A percentile compares a stretch with the other conserved stretches of the same genome.
phyloP scores from a whole-genome alignment of 345 rosid genomes.

The Gossypium longicalyx region DNA sequence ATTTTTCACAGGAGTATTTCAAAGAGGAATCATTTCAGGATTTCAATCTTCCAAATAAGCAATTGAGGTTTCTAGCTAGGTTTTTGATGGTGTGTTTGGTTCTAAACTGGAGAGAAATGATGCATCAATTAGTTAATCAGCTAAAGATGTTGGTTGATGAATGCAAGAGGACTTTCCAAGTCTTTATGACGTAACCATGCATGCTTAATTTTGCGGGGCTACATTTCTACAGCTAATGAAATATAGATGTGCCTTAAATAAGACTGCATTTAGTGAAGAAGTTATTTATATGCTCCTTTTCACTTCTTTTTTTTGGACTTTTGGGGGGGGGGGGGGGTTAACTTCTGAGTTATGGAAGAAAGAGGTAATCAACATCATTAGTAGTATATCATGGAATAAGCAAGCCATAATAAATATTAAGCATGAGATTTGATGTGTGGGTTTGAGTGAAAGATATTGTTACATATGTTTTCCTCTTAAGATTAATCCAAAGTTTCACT shows the following conservation, averaged over 20 bases:
- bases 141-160: slow-evolving; percentile 79
- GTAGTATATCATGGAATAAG: not conserved
- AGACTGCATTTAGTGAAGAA: not conserved
- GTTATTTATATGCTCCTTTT: not conserved
- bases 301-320: not conserved
- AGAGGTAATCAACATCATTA: not conserved
- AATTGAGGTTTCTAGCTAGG: slow-evolving; percentile 79
- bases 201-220: not conserved
- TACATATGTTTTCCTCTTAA: not conserved
- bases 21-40: slow-evolving; percentile 81
- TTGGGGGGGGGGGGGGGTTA: not conserved
- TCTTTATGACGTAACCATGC: slow-evolving; percentile 17
- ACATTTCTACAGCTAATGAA: not conserved
- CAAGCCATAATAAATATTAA: not conserved
- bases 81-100: slow-evolving; percentile 91
- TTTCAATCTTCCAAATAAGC: slow-evolving; percentile 79
- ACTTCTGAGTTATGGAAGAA: not conserved
- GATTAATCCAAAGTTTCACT: not conserved
- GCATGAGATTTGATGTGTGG: not conserved
- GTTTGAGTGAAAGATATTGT: not conserved
- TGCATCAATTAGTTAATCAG: slow-evolving; percentile 77
- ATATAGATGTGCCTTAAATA: not conserved
- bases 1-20: slow-evolving; percentile 90
- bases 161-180: slow-evolving; percentile 87
- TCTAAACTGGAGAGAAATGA: slow-evolving; percentile 68